Evolutionary conservation across 441 rosid species (phyloP).

Genomic region (Hura crepitans): DNA sequence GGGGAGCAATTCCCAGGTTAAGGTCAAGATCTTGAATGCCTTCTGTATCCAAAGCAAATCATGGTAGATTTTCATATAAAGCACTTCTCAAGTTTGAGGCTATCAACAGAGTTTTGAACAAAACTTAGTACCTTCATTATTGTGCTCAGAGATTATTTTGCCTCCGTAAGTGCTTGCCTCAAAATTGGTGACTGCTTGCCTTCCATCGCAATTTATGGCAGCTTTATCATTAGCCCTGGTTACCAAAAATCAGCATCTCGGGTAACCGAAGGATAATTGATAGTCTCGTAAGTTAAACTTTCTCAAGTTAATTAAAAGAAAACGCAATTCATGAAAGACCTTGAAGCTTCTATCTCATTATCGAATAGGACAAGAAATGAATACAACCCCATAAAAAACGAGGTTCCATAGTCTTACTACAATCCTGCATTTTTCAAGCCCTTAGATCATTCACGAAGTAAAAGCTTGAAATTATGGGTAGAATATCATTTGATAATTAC

Average conservation of each 20-base stretch:
- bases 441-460: conserved; percentile 8
- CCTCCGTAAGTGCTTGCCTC: conserved; percentile 54
- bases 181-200: conserved; percentile 88
- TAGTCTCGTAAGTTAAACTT: not conserved
- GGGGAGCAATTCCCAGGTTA: conserved; percentile 55
- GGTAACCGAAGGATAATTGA: conserved; percentile 1
- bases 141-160: conserved; percentile 30
- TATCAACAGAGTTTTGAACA: not conserved
- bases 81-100: not conserved
- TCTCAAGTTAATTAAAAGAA: not conserved
- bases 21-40: conserved; percentile 43
- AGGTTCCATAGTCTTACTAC: conserved; percentile 19
- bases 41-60: conserved; percentile 24
- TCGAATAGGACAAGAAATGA: conserved; percentile 74
- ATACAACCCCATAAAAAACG: conserved; percentile 27
- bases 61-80: not conserved
- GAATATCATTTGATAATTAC: not conserved
- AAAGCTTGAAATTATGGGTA: not conserved
- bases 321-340: conserved; percentile 39
- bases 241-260: conserved; percentile 17
- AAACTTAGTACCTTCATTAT: conserved; percentile 30
- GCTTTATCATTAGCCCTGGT: conserved; percentile 90
- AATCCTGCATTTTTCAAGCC: conserved; percentile 14
- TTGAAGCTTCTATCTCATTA: conserved; percentile 84
- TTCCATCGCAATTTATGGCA: conserved; percentile 69